Evolutionary conservation across 2,329 filamentous ascomycete species (phyloP), one percentile per base, ranked within the genome.

Genomic region (Xylaria sp.): DNA sequence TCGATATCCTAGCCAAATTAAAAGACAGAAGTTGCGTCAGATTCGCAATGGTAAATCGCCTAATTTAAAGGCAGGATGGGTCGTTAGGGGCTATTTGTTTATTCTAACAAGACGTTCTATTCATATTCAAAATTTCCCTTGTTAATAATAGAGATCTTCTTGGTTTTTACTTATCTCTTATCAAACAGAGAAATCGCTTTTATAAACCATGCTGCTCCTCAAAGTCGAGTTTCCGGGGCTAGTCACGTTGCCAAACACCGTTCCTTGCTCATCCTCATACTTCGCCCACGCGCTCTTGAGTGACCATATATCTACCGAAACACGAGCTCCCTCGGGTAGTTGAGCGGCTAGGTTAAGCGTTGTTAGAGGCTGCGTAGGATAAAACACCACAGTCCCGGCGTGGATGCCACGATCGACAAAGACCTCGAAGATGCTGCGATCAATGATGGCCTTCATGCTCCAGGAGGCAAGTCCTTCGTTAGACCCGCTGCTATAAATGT

Each of bases 361-460:
- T 30, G 82, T 81, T 52, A 85, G 67, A 5, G 80, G 79, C 60
- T 79, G 75, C 2, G 79, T 78, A 0, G 87, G 82, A 74, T 83
- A 89, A 72, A 87, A 87, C 0, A 82, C 80, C 53, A 82, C 80
- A 2, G 85, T 88, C 0, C 78, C 86, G 36, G 79, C 81, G 58
- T 83, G 81, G 61, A 84, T 78, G 0, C 86, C 86, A 1, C 82
- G 81, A 64, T 87, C 83, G 32, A 88, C 65, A 70, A 87, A 88
- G 2, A 88, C 77, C 73, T 89, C 87, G 8, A 87, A 77, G 30
- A 89, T 83, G 13, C 80, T 83, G 5, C 85, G 79, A 72, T 89
- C 87, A 4, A 88, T 79, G 2, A 89, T 79, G 0, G 83, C 83
- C 58, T 83, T 81, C 39, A 89, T 63, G 7, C 69, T 55, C 73